Evolutionary conservation across 2,329 filamentous ascomycete genomes (phyloP), one percentile per base, ranked within the genome.

Genomic region (Fusarium sp.): DNA sequence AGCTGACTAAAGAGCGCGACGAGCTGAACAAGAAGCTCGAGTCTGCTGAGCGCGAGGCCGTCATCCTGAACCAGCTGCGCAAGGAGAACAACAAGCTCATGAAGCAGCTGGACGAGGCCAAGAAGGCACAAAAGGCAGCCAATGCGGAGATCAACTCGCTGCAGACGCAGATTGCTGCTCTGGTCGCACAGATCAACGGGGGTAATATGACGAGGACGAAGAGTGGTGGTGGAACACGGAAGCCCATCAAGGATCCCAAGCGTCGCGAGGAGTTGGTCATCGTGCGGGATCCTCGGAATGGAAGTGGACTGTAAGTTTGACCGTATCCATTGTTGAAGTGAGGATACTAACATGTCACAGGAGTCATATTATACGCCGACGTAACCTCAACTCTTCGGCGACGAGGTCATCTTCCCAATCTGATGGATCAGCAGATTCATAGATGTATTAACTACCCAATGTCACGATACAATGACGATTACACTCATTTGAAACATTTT

Each of bases 21-120:
- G 56, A 72, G 30, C 59, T 72, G 1, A 53, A 50, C 26, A 68
- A 70, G 56, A 71, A 65, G 58, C 70, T 72, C 1, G 73, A 69
- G 17, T 48, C 44, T 0, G 73, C 73, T 1, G 68, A 72, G 57
- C 45, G 60, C 5, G 70, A 73, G 17, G 67, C 68, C 4, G 68
- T 72, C 1, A 62, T 71, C 19, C 40, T 74, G 3, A 56, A 70
- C 4, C 56, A 64, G 7, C 48, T 75, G 3, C 67, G 70, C 6
- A 63, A 65, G 7, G 71, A 75, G 61, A 75, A 75, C 52, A 73
- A 64, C 11, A 64, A 57, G 20, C 73, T 75, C 11, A 64, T 56
- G 32, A 70, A 68, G 7, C 69, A 75, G 39, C 73, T 75, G 1
- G 70, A 66, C 0, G 70, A 65, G 20, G 70, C 73, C 0, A 67